phyloP scores from a whole-genome alignment of 805 yeast genomes.

The Nakazawaea holstii region DNA sequence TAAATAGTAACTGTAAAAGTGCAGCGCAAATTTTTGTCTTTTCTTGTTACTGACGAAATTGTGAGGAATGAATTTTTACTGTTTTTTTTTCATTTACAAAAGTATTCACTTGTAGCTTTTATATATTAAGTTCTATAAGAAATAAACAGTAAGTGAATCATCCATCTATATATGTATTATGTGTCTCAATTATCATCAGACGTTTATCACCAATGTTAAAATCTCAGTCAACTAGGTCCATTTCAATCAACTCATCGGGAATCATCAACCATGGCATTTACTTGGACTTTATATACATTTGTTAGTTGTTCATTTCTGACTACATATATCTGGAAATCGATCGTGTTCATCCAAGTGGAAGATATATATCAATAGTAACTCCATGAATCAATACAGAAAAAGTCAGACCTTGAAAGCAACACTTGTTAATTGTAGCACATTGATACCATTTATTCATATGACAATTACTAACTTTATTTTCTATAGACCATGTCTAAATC shows the following conservation, averaged over 20 bases:
- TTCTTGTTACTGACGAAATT: background rate
- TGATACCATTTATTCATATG: background rate
- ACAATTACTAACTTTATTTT: constrained; percentile 15
- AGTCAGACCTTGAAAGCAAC: too few species aligned
- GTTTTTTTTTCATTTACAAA: constrained; percentile 1
- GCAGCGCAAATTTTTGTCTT: background rate
- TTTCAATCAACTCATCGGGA: too few species aligned
- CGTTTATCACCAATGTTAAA: too few species aligned
- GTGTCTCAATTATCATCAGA: too few species aligned
- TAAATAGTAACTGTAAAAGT: background rate
- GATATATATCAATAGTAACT: background rate
- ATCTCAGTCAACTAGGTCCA: too few species aligned
- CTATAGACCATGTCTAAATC: constrained; percentile 85
- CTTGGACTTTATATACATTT: too few species aligned
- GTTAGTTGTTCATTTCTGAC: too few species aligned
- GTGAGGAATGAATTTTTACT: background rate
- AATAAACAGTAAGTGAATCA: constrained; percentile 3
- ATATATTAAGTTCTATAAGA: background rate
- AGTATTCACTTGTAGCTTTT: background rate
- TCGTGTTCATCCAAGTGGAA: background rate
- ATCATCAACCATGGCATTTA: too few species aligned
- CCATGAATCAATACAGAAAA: too few species aligned
- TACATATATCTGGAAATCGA: too few species aligned
- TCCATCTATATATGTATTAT: too few species aligned
- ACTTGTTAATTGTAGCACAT: background rate